A percentile compares a stretch with the other conserved stretches of the same genome.
Conservation (phyloP, 2,329 filamentous ascomycete species). For the Fusarium sp. region DNA sequence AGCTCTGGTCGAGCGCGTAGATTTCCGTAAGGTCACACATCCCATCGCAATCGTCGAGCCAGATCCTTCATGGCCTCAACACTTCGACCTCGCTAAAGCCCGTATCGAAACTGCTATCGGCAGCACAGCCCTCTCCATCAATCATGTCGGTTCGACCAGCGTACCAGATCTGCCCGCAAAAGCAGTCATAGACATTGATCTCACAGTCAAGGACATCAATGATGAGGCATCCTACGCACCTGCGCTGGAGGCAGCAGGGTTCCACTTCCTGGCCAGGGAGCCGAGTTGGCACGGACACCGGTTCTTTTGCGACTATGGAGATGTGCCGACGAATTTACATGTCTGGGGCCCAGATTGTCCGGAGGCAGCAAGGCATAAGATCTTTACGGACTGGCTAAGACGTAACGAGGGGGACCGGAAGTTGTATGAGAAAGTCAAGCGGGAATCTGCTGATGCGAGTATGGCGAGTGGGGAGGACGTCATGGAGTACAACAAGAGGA, state of each 20-base stretch:
- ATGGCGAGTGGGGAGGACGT: slow-evolving; percentile 48
- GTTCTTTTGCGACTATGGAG: slow-evolving; percentile 56
- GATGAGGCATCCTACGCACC: slow-evolving; percentile 59
- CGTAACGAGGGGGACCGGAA: slow-evolving; percentile 53
- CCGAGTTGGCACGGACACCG: slow-evolving; percentile 62
- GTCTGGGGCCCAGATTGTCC: slow-evolving; percentile 59
- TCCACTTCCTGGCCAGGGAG: slow-evolving; percentile 61
- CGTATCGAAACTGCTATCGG: slow-evolving; percentile 54
- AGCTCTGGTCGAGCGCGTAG: slow-evolving; percentile 42
- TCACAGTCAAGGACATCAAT: slow-evolving; percentile 56
- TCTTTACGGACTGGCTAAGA: slow-evolving; percentile 61
- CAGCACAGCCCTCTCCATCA: slow-evolving; percentile 53
- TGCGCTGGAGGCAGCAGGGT: slow-evolving; percentile 58
- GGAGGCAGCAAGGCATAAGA: slow-evolving; percentile 57
- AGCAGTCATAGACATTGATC: slow-evolving; percentile 64
- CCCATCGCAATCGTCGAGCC: slow-evolving; percentile 53
- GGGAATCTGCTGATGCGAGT: background rate
- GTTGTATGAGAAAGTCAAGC: slow-evolving; percentile 50
- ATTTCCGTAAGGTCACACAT: slow-evolving; percentile 41
- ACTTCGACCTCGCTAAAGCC: slow-evolving; percentile 49
- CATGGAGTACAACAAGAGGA: slow-evolving; percentile 57
- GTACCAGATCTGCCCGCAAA: slow-evolving; percentile 64
- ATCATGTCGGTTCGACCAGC: slow-evolving; percentile 64
- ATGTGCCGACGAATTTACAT: slow-evolving; percentile 59
- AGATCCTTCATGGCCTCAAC: slow-evolving; percentile 54